Conservation (phyloP, 2,329 filamentous ascomycete species). For the Emergomyces orientalis region DNA sequence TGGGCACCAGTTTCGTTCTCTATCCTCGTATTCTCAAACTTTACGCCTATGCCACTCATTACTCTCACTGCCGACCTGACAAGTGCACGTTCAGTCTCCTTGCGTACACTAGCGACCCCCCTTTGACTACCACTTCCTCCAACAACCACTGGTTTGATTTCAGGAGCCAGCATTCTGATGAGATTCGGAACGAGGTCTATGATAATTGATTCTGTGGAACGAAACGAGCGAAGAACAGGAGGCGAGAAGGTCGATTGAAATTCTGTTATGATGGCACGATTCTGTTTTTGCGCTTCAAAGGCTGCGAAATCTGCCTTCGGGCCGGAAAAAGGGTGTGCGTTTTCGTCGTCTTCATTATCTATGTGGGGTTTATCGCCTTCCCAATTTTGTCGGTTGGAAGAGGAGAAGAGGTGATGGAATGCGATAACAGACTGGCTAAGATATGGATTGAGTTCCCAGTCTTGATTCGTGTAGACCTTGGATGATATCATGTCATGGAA, state of each 20-base stretch:
- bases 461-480: slow-evolving; percentile 70
- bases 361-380: slow-evolving; percentile 38
- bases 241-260: slow-evolving; percentile 65
- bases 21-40: slow-evolving; percentile 70
- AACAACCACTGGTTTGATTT: slow-evolving; percentile 83
- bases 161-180: slow-evolving; percentile 72
- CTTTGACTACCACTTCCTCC: slow-evolving; percentile 56
- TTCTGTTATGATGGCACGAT: slow-evolving; percentile 60
- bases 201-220: slow-evolving; percentile 66
- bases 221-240: slow-evolving; percentile 65
- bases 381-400: slow-evolving; percentile 46
- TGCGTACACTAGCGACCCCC: slow-evolving; percentile 73
- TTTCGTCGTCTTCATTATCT: slow-evolving; percentile 37
- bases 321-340: slow-evolving; percentile 66
- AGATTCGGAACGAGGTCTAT: slow-evolving; percentile 79
- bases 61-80: slow-evolving; percentile 70
- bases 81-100: slow-evolving; percentile 72
- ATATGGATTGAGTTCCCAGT: slow-evolving; percentile 87
- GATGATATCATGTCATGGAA: slow-evolving; percentile 82
- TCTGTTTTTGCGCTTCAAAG: slow-evolving; percentile 69
- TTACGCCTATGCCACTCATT: slow-evolving; percentile 72
- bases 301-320: slow-evolving; percentile 73
- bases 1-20: slow-evolving; percentile 55
- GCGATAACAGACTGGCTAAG: slow-evolving; percentile 77
- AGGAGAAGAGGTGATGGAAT: slow-evolving; percentile 85